A percentile compares a stretch with the other conserved stretches of the same genome.
These are phyloP conservation scores for Colletotrichum abscissum DNA, from an alignment of 2,329 filamentous ascomycete species.

Conservation along the genomic window DNA sequence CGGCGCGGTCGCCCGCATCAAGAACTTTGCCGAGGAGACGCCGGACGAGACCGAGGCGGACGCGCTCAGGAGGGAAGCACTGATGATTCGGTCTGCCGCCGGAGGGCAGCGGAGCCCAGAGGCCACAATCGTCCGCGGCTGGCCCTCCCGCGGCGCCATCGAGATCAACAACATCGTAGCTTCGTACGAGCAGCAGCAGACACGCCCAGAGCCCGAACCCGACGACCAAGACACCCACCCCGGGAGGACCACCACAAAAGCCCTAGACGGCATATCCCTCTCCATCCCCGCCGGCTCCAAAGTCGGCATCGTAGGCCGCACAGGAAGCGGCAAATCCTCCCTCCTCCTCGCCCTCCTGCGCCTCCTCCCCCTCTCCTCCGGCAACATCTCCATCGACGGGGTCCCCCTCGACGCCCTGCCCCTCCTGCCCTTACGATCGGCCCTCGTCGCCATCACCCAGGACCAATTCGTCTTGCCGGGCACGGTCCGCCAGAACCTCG, in stretches of 20 bases:
- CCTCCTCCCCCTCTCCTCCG: conserved; percentile 54
- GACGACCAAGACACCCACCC: conserved; percentile 38
- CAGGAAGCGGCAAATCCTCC: conserved; percentile 43
- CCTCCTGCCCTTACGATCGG: conserved; percentile 33
- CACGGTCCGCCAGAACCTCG: conserved; percentile 69
- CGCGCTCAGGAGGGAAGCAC: background rate
- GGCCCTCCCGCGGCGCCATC: conserved; percentile 47
- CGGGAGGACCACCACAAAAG: conserved; percentile 20
- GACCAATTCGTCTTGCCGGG: conserved; percentile 30
- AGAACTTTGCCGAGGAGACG: conserved; percentile 43
- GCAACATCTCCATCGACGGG: conserved; percentile 50
- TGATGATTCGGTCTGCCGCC: background rate
- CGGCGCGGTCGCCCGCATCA: conserved; percentile 42
- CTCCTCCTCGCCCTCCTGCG: conserved; percentile 51
- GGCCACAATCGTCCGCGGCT: conserved; percentile 39
- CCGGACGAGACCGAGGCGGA: conserved; percentile 42
- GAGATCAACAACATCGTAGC: conserved; percentile 42
- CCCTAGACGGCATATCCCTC: conserved; percentile 53
- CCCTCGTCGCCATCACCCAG: conserved; percentile 34
- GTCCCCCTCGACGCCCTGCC: conserved; percentile 31
- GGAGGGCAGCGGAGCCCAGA: background rate
- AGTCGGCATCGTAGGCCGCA: conserved; percentile 49
- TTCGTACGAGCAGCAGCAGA: background rate
- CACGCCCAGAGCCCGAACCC: conserved; percentile 29
- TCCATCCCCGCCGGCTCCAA: conserved; percentile 44